These are phyloP conservation scores for Candida odintsovae DNA, from an alignment of 805 yeast genomes.

Conservation along the genomic window DNA sequence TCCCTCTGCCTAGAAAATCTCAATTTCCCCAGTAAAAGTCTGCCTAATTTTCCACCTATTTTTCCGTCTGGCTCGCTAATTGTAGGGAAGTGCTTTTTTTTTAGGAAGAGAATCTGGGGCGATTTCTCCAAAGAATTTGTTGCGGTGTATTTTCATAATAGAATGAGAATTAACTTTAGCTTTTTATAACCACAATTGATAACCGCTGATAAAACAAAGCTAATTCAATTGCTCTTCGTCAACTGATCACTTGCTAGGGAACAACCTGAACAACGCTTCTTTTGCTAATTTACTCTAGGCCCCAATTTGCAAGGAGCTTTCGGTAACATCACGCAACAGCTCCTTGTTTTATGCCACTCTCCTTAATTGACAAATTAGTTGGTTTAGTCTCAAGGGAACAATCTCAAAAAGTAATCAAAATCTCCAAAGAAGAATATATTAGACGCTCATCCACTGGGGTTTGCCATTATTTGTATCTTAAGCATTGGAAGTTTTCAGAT, in stretches of 20 bases:
- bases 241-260: neutral
- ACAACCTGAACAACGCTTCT: neutral
- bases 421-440: constrained; percentile 16
- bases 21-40: no score
- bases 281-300: neutral
- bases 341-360: neutral
- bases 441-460: constrained; percentile 6
- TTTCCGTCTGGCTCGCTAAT: no score
- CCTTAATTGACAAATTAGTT: neutral
- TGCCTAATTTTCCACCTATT: no score
- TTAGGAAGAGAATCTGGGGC: no score
- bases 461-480: constrained; percentile 13
- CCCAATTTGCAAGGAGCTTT: neutral
- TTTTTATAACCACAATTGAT: no score
- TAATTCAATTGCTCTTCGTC: neutral
- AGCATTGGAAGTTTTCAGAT: constrained; percentile 19
- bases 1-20: no score
- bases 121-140: no score
- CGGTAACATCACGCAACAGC: neutral
- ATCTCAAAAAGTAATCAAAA: neutral
- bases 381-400: neutral
- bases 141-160: no score
- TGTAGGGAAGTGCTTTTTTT: no score
- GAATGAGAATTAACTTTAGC: no score
- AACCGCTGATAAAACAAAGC: neutral